phyloP scores from a whole-genome alignment of 106 monocot genomes.

The Acorus calamus region DNA sequence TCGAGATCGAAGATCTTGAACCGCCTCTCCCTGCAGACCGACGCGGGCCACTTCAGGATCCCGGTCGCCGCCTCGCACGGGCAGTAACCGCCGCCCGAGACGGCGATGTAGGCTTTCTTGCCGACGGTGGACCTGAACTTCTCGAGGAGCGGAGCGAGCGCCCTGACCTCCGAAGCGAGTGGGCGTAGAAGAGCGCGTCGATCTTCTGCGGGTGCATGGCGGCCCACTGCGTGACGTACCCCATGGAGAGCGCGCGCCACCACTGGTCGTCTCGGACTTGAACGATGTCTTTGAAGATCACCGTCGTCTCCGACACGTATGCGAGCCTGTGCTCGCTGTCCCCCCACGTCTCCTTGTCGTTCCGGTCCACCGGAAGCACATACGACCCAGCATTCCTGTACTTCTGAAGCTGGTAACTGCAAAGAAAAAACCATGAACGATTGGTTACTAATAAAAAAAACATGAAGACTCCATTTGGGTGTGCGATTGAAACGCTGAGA shows the following conservation, averaged over 20 bases:
- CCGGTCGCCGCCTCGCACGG: constrained; percentile 65
- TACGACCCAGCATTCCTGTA: constrained; percentile 89
- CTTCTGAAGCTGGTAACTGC: constrained; percentile 97
- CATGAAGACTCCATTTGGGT: too few species aligned
- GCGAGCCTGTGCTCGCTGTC: constrained; percentile 98
- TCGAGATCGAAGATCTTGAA: constrained; percentile 96
- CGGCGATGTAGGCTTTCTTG: constrained; percentile 80
- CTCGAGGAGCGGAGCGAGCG: constrained; percentile 73
- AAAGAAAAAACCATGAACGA: background rate
- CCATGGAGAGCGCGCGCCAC: constrained; percentile 82
- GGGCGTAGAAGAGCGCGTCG: constrained; percentile 91
- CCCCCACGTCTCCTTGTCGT: constrained; percentile 94
- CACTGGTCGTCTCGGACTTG: constrained; percentile 94
- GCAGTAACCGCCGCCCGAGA: constrained; percentile 74
- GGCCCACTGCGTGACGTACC: constrained; percentile 94
- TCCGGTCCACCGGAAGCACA: constrained; percentile 81
- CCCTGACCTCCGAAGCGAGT: constrained; percentile 62
- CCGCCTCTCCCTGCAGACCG: constrained; percentile 82
- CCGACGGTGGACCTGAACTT: constrained; percentile 61
- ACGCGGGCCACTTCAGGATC: constrained; percentile 71
- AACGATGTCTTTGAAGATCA: constrained; percentile 89
- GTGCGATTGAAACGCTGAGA: too few species aligned
- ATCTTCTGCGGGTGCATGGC: constrained; percentile 90
- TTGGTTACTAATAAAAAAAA: background rate
- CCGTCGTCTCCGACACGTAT: constrained; percentile 94